A percentile compares a stretch with the other conserved stretches of the same genome.
These are phyloP conservation scores for Nemania sp. DNA, from an alignment of 2,329 filamentous ascomycete species.

Conservation along the genomic window DNA sequence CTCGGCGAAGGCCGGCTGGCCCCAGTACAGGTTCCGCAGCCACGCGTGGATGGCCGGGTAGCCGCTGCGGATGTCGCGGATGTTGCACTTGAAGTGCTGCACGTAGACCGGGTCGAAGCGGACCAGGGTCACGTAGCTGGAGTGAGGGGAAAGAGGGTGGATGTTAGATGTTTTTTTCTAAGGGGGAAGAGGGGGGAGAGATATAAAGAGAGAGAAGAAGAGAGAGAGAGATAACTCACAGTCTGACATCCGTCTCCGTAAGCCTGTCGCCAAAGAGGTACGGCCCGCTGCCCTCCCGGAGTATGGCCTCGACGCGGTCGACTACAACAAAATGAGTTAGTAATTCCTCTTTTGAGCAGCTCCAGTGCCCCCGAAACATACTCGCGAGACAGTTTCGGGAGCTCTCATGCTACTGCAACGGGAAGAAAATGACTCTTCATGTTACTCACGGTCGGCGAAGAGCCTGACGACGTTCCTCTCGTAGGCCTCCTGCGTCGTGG, in stretches of 20 bases:
- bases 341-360: too few species aligned
- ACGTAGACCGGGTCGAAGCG: slow-evolving; percentile 69
- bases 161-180: not conserved
- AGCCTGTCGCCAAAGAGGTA: slow-evolving; percentile 76
- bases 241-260: slow-evolving; percentile 81
- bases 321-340: too few species aligned
- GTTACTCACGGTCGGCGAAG: slow-evolving; percentile 75
- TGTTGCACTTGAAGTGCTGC: slow-evolving; percentile 87
- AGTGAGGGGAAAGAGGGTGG: not conserved
- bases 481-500: slow-evolving; percentile 82
- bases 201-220: not conserved
- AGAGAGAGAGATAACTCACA: slow-evolving; percentile 49
- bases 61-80: slow-evolving; percentile 80
- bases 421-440: too few species aligned
- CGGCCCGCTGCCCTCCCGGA: slow-evolving; percentile 56
- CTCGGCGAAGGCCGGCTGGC: slow-evolving; percentile 69
- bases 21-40: slow-evolving; percentile 86
- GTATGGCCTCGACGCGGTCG: slow-evolving; percentile 74
- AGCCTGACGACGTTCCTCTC: slow-evolving; percentile 71
- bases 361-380: too few species aligned
- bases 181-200: not conserved
- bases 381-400: too few species aligned
- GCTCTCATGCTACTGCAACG: too few species aligned
- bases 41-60: slow-evolving; percentile 82
- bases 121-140: slow-evolving; percentile 40